Evolutionary conservation across 495 filamentous ascomycete species (phyloP), one percentile per base, ranked within the genome.

Genomic region (Neurospora pannonica): DNA sequence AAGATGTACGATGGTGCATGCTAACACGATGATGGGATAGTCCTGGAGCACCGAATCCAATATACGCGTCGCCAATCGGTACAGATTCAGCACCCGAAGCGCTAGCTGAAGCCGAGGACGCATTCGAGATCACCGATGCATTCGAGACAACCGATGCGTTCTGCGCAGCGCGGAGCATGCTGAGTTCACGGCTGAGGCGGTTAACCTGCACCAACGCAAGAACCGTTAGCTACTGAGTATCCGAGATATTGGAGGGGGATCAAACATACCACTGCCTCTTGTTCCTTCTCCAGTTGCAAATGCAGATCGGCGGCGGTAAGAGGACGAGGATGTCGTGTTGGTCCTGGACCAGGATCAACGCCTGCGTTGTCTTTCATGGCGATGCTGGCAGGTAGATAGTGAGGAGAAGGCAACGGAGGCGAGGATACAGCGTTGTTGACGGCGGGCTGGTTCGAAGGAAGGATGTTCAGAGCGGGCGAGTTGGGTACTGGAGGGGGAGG

Each of bases 241-340:
- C 11, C 17, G 19, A 38, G 31, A 71, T 24, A 73, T 40, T 8
- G 7, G 42, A n/a, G n/a, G 19, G 8, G 38, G 17, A 54, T 21
- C 6, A 10, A 42, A 84, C 89, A 72, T 87, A 95, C 95, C 78
- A 97, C 90, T n/a, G 93, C 92, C 81, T 98, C 95, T 79, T 98
- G 95, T 78, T 97, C 95, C 79, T 95, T 94, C 83, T 98, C 95
- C 43, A 97, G 86, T 81, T 95, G 89, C 75, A 91, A 83, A 82
- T 97, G 94, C 46, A 98, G 85, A 79, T 97, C 95, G 2, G 92
- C 92, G 11, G 94, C 91, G 0, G 95, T 97, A 75, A 97, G 81
- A 0, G 94, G 95, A 70, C 92, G 88, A 0, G 94, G 94, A 76
- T 95, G 94, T 77, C 95, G 90, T 75, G 94, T 73, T 74, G 88